Base-by-base conservation (phyloP, 1,284 basidiomycete species). In the Boletellus deceptivus region DNA sequence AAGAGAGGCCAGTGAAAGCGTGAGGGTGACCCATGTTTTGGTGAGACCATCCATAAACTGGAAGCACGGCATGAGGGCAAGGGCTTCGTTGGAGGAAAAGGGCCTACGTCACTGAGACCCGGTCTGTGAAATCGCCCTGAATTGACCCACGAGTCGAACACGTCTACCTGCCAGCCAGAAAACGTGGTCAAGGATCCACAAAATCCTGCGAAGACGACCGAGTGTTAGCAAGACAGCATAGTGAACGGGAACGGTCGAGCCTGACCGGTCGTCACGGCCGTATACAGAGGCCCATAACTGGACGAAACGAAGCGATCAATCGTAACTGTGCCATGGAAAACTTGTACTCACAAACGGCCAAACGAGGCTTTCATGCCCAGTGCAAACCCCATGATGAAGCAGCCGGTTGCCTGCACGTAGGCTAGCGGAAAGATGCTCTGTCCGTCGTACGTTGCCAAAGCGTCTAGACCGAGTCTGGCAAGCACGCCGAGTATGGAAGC, bases 131-230 rank as follows among this genome's bases (percentile, higher is more conserved):
- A 80, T 13, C 76, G 70, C 14, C 73, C 70, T 16, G 78, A 72
- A 66, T 98, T 91, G 0, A 89, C 78, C 80, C 94, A 99, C 0
- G 93, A 89, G 45, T 80, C 71, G 64, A 96, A 99, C 1, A 93
- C 73, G 56, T 93, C 89, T 8, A 93, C 65, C 70, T 98, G 93
- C 96, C 97, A 99, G 16, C 86, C 82, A 4, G 94, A 97, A 72
- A 98, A 99, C 0, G 95, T 98, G 4, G 97, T 99, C 58, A 98
- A 72, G 5, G 92, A 96, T 2, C 96, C 97, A 63, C 96, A 98
- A 66, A 97, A 92, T 4, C 95, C 95, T 90, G 54, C 48, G 20
- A 36, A n/a, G 5, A 27, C 22, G 43, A 20, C 20, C 17, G 43
- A 20, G 38, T 37, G 53, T 48, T 36, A 48, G 40, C 53, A 38